Percentiles rank a stretch among this genome's conserved stretches.
Conservation (phyloP, 495 filamentous ascomycete species). For the Penicillium malachiteum region DNA sequence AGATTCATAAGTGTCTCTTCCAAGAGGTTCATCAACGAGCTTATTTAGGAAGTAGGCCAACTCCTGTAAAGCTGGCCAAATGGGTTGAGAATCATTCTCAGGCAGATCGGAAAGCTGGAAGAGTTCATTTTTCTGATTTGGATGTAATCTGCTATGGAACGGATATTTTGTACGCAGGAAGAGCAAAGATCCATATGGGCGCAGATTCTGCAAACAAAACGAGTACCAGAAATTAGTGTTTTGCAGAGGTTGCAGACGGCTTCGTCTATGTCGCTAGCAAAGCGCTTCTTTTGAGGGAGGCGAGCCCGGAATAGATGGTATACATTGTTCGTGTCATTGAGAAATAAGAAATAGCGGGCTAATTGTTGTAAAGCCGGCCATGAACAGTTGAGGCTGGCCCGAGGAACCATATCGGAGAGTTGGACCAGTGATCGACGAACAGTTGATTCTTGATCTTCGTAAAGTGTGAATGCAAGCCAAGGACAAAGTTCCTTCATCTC, state of each 20-base stretch:
- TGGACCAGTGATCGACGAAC: constrained; percentile 7
- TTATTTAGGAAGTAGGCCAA: constrained; percentile 4
- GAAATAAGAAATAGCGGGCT: constrained; percentile 13
- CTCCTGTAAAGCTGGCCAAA: background rate
- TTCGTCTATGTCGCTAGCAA: background rate
- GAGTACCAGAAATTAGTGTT: background rate
- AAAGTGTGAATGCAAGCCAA: background rate
- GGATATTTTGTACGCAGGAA: constrained; percentile 3
- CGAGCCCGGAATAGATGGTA: constrained; percentile 6
- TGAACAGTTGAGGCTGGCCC: background rate
- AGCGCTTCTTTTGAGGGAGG: background rate
- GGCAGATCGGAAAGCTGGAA: constrained; percentile 4
- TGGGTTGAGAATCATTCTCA: constrained; percentile 6
- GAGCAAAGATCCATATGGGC: constrained; percentile 10
- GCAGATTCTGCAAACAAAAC: constrained; percentile 13
- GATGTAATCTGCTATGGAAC: constrained; percentile 6
- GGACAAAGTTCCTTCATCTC: constrained; percentile 4
- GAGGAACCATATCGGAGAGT: background rate
- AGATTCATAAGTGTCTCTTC: background rate
- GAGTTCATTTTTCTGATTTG: constrained; percentile 7
- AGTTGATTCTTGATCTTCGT: constrained; percentile 1
- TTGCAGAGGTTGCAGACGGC: constrained; percentile 2
- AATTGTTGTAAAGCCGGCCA: constrained; percentile 11
- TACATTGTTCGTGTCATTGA: constrained; percentile 4
- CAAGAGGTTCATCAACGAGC: background rate